These are phyloP conservation scores for Saprolegnia parasitica DNA, from an alignment of 352 stramenopile species.

Conservation along the genomic window DNA sequence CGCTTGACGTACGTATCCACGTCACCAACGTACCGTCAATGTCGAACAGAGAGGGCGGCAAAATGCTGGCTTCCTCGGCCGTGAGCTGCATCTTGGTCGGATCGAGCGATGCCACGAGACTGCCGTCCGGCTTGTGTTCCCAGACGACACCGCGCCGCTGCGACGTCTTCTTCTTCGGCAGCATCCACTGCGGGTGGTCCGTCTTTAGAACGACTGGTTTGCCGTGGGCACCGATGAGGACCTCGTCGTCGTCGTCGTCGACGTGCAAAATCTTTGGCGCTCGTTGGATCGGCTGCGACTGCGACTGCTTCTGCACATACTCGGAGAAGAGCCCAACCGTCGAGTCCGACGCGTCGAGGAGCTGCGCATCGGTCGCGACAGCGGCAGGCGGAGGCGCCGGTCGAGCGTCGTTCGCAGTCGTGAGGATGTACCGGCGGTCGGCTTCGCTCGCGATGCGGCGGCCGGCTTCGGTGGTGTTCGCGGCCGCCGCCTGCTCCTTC, in stretches of 20 bases:
- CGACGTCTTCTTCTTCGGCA: neutral
- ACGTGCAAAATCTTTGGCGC: neutral
- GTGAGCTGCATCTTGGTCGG: neutral
- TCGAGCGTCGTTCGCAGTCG: constrained; percentile 15
- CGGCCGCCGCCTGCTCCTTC: constrained; percentile 34
- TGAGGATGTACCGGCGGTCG: constrained; percentile 45
- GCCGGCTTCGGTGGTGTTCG: constrained; percentile 36
- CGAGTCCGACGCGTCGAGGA: constrained; percentile 1
- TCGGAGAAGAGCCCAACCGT: constrained; percentile 16
- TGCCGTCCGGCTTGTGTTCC: neutral
- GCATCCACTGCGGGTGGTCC: constrained; percentile 2
- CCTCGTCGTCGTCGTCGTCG: neutral
- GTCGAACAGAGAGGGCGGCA: neutral
- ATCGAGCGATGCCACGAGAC: neutral
- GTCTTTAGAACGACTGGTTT: neutral
- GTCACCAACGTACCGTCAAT: neutral
- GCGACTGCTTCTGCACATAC: constrained; percentile 10
- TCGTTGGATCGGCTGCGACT: neutral
- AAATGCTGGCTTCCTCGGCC: neutral
- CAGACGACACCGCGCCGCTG: neutral
- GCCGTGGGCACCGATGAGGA: neutral
- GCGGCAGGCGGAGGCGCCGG: neutral
- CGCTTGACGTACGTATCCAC: neutral
- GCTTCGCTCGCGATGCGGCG: constrained; percentile 33
- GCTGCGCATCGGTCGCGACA: neutral